Evolutionary conservation across 257 asterid species (phyloP).

Genomic region (Solanum gracilifrons): DNA sequence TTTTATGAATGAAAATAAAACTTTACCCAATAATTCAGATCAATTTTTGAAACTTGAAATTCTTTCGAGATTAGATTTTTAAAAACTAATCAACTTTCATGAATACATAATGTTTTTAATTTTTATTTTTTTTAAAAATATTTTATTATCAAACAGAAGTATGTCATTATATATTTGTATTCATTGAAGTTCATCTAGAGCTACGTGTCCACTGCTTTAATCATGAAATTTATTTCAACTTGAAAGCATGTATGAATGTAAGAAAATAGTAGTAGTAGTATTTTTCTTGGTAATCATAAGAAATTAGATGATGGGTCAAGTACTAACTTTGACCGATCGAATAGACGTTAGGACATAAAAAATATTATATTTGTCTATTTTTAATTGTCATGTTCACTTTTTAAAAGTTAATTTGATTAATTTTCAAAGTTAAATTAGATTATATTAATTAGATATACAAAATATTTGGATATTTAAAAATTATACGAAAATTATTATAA

Average conservation of each 20-base stretch:
- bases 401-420: too few relatives aligned
- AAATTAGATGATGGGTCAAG: not conserved
- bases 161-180: not conserved
- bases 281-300: not conserved
- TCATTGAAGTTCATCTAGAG: not conserved
- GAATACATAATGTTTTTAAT: too few relatives aligned
- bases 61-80: not conserved
- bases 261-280: not conserved
- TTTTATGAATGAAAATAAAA: not conserved
- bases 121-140: too few relatives aligned
- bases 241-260: not conserved
- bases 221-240: not conserved
- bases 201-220: not conserved
- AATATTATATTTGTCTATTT: too few relatives aligned
- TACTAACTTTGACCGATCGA: not conserved
- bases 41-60: not conserved
- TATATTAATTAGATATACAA: too few relatives aligned
- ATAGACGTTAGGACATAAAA: not conserved
- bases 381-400: too few relatives aligned
- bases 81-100: not conserved
- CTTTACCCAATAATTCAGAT: not conserved
- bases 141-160: not conserved
- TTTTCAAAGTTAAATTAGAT: too few relatives aligned
- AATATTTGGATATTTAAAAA: too few relatives aligned
- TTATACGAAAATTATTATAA: too few relatives aligned